phyloP scores from a whole-genome alignment of 2,329 filamentous ascomycete genomes.

The Aspergillus fumigatiaffinis region DNA sequence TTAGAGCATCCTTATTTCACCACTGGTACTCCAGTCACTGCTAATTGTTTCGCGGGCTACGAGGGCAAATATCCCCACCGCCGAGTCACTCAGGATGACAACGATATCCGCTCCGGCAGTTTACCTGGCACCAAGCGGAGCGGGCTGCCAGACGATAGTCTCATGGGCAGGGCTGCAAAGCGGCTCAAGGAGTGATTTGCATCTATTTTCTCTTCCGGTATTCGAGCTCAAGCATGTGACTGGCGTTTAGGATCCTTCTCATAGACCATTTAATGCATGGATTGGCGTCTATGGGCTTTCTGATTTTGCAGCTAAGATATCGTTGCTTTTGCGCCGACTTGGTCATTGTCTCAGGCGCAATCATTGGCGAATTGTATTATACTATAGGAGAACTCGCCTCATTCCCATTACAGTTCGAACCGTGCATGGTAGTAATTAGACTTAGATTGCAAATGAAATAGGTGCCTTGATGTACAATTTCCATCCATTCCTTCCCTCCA shows the following conservation, averaged over 20 bases:
- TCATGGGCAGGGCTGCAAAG: slow-evolving; percentile 56
- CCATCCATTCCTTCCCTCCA: not conserved
- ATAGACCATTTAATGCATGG: not conserved
- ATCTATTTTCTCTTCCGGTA: not conserved
- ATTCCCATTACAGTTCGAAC: no score
- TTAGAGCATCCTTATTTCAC: slow-evolving; percentile 88
- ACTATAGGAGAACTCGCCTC: not conserved
- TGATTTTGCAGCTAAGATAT: not conserved
- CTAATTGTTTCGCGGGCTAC: slow-evolving; percentile 87
- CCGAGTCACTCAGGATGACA: slow-evolving; percentile 89
- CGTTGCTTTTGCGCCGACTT: not conserved
- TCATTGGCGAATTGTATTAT: not conserved
- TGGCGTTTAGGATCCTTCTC: not conserved
- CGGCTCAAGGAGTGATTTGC: slow-evolving; percentile 47
- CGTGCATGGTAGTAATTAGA: no score
- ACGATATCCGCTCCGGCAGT: slow-evolving; percentile 88
- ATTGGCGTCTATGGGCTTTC: not conserved
- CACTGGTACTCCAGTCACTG: slow-evolving; percentile 62
- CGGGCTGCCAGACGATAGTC: slow-evolving; percentile 74
- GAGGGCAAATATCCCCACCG: slow-evolving; percentile 86
- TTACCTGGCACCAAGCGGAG: slow-evolving; percentile 87
- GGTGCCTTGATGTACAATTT: not conserved
- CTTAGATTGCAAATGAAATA: not conserved
- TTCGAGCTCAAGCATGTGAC: not conserved
- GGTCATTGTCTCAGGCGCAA: no score